Evolutionary conservation across 257 asterid species (phyloP).

Genomic region (Solanum piurae): DNA sequence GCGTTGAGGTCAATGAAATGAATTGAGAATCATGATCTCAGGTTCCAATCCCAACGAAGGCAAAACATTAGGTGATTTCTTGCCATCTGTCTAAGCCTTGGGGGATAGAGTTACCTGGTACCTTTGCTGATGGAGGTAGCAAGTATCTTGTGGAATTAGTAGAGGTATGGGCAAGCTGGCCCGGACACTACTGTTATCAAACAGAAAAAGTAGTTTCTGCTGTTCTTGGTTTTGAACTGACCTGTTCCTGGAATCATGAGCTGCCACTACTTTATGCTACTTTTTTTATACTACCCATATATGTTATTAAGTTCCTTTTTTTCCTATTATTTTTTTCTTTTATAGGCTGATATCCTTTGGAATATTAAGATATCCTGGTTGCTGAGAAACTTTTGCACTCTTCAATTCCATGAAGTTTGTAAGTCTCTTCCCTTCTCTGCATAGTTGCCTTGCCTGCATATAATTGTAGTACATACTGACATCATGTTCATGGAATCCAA

Average conservation of each 20-base stretch:
- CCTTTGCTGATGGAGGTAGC: neutral
- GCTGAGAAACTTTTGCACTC: neutral
- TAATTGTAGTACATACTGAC: neutral
- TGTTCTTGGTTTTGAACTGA: neutral
- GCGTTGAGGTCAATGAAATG: neutral
- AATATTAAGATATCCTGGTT: neutral
- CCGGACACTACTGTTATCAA: neutral
- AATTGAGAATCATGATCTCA: neutral
- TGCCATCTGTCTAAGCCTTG: neutral
- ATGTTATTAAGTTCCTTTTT: neutral
- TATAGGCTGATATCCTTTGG: neutral
- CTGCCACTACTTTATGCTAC: neutral
- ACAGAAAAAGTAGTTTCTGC: neutral
- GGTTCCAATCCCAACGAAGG: neutral
- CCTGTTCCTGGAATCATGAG: neutral
- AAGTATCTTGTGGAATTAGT: neutral
- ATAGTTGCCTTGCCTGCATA: neutral
- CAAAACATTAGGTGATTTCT: neutral
- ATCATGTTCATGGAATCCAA: neutral
- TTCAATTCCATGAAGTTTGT: conserved; percentile 12
- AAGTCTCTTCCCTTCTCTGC: conserved; percentile 2
- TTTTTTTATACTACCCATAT: neutral
- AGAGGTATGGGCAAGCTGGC: neutral
- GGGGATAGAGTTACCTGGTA: neutral
- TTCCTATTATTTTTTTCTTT: neutral